Evolutionary conservation across 2,329 filamentous ascomycete genomes (phyloP).

Genomic region (Grosmannia clavigera): DNA sequence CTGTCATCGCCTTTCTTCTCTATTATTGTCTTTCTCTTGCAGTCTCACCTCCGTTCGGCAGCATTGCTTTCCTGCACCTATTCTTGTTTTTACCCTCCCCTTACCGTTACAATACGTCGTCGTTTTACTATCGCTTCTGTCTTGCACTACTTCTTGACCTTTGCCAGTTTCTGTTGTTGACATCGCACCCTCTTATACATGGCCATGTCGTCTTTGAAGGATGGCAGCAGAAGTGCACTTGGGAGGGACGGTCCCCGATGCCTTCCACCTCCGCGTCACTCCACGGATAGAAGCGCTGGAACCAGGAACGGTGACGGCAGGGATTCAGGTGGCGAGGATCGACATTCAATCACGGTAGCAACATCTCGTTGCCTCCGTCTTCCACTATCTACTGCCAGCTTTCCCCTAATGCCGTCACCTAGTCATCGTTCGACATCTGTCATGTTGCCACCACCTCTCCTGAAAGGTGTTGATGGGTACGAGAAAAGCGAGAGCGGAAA

Average conservation of each 20-base stretch:
- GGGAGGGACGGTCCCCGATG: neutral
- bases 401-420: neutral
- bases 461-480: neutral
- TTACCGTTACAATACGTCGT: neutral
- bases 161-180: neutral
- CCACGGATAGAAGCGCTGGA: neutral
- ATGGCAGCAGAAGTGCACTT: neutral
- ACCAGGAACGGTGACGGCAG: neutral
- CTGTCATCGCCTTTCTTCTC: neutral
- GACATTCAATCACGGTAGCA: neutral
- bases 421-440: neutral
- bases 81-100: neutral
- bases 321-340: neutral
- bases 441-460: neutral
- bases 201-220: neutral
- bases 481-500: neutral
- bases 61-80: neutral
- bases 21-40: neutral
- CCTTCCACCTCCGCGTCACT: neutral
- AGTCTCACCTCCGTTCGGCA: neutral
- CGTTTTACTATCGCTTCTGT: neutral
- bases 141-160: neutral
- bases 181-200: neutral
- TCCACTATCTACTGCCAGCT: neutral
- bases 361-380: neutral